Base-by-base conservation (phyloP, 192 early-diverging fungal species). In the Backusella mclennaniae region DNA sequence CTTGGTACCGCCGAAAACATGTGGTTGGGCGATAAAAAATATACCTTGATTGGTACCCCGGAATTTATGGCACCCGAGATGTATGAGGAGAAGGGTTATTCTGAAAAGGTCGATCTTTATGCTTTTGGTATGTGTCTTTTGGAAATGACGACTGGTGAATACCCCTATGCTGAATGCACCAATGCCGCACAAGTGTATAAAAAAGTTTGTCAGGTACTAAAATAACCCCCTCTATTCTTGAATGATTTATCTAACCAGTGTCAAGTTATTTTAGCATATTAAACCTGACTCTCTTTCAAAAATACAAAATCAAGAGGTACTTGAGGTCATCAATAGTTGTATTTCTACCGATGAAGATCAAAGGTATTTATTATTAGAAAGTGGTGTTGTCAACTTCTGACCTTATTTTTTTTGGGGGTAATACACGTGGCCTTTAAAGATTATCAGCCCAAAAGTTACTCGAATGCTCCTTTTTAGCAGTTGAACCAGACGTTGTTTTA, bases 11-110 rank as follows among this genome's bases (percentile, higher is more conserved):
- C 93, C 17, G 75, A 76, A 33, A 93, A 91, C 73, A 91, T 93
- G 91, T 92, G 92, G 80, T 79, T 89, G 39, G 91, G 92, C 69
- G 52, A 71, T 29, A 92, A 93, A 77, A 92, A 93, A 74, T 93
- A 92, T 74, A 93, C 91, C 14, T 89, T 93, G 33, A 90, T 94
- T 44, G 93, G 90, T 11, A 93, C 92, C 6, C 92, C 92, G n/a
- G 92, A 92, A 79, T 93, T 93, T 78, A 93, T 94, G 92, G 92
- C 92, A 31, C 92, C 93, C 19, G 93, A 94, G 80, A 92, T 94
- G 91, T 94, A 94, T 79, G 93, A 94, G 68, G 93, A 94, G 80
- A 86, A 87, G 59, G 90, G 91, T 11, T 94, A 94, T 76, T 91
- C 81, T 79, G 93, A 94, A 85, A 93, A 93, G 72, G 93, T 93